These are phyloP conservation scores for Scheffersomyces lignosus DNA, from an alignment of 805 yeast species.

Conservation along the genomic window DNA sequence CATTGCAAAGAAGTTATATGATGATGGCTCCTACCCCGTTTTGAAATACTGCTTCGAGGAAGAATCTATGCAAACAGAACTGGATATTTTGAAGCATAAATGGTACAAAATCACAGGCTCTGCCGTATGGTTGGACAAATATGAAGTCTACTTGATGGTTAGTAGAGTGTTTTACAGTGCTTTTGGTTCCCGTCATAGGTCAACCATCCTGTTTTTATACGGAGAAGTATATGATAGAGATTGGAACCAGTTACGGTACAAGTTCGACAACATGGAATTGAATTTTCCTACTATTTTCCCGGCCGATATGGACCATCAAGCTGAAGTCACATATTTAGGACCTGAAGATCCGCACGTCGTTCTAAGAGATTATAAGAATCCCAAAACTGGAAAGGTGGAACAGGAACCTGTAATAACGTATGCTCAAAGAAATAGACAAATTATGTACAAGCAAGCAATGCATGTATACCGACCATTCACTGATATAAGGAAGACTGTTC, in stretches of 20 bases:
- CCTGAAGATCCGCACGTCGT: not conserved
- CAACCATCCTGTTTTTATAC: constrained; percentile 12
- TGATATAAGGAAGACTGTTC: not conserved
- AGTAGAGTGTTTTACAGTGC: constrained; percentile 7
- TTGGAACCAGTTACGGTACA: constrained; percentile 18
- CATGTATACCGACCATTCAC: not conserved
- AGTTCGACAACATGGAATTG: not conserved
- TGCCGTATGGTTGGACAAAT: constrained; percentile 8
- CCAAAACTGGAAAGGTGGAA: not conserved
- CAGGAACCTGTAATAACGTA: not conserved
- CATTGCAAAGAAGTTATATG: not conserved
- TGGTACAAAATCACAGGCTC: constrained; percentile 14
- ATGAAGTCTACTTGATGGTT: constrained; percentile 6
- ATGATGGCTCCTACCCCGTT: not conserved
- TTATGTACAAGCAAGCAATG: not conserved
- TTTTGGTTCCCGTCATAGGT: constrained; percentile 2
- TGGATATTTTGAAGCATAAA: constrained; percentile 7
- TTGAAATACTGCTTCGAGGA: not conserved
- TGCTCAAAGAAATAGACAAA: not conserved
- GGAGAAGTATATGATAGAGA: constrained; percentile 19
- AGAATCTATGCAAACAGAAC: constrained; percentile 6
- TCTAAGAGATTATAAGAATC: not conserved
- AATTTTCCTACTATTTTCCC: not conserved
- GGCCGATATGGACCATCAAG: not conserved
- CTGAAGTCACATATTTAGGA: not conserved